phyloP scores from a whole-genome alignment of 73 alveolate species.

The Blepharisma stoltei region DNA sequence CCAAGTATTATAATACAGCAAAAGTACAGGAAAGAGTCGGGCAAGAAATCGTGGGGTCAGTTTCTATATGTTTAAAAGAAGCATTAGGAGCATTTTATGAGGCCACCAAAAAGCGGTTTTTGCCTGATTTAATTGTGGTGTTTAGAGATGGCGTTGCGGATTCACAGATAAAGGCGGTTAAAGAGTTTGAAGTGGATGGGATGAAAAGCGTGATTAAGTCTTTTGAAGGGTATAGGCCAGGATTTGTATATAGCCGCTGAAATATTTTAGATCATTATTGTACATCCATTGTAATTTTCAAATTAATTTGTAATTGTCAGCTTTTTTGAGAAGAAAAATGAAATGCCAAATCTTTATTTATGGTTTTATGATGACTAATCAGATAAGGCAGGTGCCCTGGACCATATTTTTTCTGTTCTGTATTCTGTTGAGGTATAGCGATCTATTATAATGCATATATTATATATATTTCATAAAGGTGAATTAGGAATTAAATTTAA shows the following conservation, averaged over 20 bases:
- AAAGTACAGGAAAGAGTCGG: conserved; percentile 34
- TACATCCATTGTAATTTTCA: no score
- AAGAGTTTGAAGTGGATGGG: conserved; percentile 9
- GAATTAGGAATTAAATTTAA: not conserved
- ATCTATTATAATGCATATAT: no score
- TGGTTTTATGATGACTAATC: no score
- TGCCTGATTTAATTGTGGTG: conserved; percentile 20
- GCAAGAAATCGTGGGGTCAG: conserved; percentile 8
- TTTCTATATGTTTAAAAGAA: conserved; percentile 15
- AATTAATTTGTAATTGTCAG: no score
- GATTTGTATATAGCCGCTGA: not conserved
- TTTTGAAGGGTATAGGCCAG: not conserved
- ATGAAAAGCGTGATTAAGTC: not conserved
- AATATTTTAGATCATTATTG: no score
- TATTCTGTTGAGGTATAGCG: no score
- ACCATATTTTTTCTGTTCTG: no score
- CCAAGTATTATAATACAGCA: conserved; percentile 41
- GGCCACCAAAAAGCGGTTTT: conserved; percentile 19
- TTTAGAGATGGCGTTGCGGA: conserved; percentile 26
- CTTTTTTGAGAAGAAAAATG: no score
- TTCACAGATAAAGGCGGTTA: not conserved
- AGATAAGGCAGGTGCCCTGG: no score
- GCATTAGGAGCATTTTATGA: conserved; percentile 24
- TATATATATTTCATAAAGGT: no score
- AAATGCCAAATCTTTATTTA: no score